Base-by-base conservation (phyloP, 495 filamentous ascomycete species). In the Hyaloscypha hepaticicola region DNA sequence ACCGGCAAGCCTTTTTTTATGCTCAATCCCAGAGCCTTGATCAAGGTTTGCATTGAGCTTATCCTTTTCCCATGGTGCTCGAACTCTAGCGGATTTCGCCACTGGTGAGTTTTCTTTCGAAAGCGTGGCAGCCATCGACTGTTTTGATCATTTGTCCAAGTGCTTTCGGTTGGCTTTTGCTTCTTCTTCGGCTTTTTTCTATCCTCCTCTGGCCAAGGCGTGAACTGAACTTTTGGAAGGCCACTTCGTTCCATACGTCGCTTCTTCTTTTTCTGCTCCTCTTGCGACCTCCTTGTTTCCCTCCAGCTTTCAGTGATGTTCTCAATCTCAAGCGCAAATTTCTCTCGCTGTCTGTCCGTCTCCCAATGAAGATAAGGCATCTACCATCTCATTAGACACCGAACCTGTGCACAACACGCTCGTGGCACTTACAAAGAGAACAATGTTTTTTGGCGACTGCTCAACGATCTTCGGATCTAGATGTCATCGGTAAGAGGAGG, bases 401-500 rank as follows among this genome's bases (percentile, higher is more conserved):
- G n/a, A n/a, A n/a, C n/a, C n/a, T n/a, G n/a, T n/a, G n/a, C n/a
- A n/a, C n/a, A n/a, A n/a, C n/a, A n/a, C n/a, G n/a, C n/a, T n/a
- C n/a, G n/a, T n/a, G n/a, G 14, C 9, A 41, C 14, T 6, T 41
- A 6, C 38, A 2, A 41, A 41, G 19, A 6, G 8, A 41, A 3
- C 12, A 3, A 14, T 5, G 9, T 34, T 34, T 5, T 12, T 34
- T 34, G 12, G 5, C 12, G 31, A 34, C 38, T 41, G 9, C 38
- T 41, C 14, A 14, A 14, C 38, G 12, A 34, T 34, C 31, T 16
- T 41, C 38, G 38, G 14, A 27, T 69, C 41, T 22, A 63, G 65
- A 16, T 69, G 63, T 63, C 67, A 69, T 29, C 66, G 67, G 4
- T 66, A 45, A 51, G 65, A 69, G 1, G 67, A 63, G 51, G 66